These are phyloP conservation scores for Iberis amara DNA, from an alignment of 441 rosid species.

Conservation along the genomic window DNA sequence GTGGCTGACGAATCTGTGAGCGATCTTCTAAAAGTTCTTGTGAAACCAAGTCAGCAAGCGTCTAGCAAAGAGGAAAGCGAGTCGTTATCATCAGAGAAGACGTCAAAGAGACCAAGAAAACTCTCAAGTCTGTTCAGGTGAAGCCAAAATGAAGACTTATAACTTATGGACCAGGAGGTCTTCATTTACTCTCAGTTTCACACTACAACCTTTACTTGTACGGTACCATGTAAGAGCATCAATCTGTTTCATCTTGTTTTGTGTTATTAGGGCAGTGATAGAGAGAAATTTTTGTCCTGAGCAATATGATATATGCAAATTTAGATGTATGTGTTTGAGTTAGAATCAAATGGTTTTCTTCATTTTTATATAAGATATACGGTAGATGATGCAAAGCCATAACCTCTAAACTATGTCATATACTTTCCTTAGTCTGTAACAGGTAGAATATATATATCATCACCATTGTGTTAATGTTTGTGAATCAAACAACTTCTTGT, in stretches of 20 bases:
- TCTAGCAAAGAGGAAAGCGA: constrained; percentile 19
- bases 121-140: constrained; percentile 32
- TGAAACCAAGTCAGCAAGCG: constrained; percentile 19
- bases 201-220: constrained; percentile 6
- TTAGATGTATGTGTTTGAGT: too few species aligned
- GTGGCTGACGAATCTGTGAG: constrained; percentile 22
- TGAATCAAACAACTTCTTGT: too few species aligned
- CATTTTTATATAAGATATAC: too few species aligned
- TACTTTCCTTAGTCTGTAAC: too few species aligned
- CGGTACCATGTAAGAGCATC: constrained; percentile 2
- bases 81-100: constrained; percentile 16
- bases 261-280: background rate
- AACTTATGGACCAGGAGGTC: background rate
- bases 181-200: background rate
- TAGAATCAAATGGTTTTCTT: too few species aligned
- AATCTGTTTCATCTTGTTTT: constrained; percentile 1
- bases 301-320: background rate
- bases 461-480: too few species aligned
- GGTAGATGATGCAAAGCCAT: background rate
- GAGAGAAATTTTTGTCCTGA: constrained; percentile 14
- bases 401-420: too few species aligned
- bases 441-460: background rate
- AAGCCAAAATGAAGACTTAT: constrained; percentile 1
- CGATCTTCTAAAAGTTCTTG: constrained; percentile 23
- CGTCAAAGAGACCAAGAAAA: constrained; percentile 6